Evolutionary conservation across 2,329 filamentous ascomycete species (phyloP), one percentile per base, ranked within the genome.

Genomic region (Exophiala mesophila): DNA sequence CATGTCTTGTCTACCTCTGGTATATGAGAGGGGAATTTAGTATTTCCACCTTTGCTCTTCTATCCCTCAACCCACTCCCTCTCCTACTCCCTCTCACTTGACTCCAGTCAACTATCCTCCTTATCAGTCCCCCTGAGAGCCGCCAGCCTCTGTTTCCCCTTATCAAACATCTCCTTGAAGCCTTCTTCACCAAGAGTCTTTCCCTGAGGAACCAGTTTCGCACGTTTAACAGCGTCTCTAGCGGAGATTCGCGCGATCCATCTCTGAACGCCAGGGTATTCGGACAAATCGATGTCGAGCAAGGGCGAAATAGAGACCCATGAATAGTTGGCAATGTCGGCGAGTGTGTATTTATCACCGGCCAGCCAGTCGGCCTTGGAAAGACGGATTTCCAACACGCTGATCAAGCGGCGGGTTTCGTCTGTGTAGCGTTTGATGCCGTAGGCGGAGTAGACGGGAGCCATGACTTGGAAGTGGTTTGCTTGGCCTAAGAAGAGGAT

Each of bases 401-500:
- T 57, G 50, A 68, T 72, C 3, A 74, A 58, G 3, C 71, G 64
- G 47, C 66, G 69, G 3, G 69, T 71, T 54, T 73, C 71, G 19
- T 68, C 67, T 28, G 66, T 61, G 47, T 71, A 73, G n/a, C 70
- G 61, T 17, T 68, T 59, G 44, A 70, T 70, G 2, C 59, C 68
- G 45, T 70, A 71, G 37, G 63, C 55, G 17, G 70, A 69, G 45
- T 68, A 66, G 9, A 55, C 58, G 1, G 60, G 59, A 2, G 68
- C 67, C 32, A 69, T 69, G 38, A 65, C 62, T 44, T 63, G 63
- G 62, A 71, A 72, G 50, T 71, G 67, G 42, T 70, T 70, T 7
- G 68, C 68, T 59, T 71, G 68, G 20, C 68, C 66, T 65, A 31
- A n/a, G n/a, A n/a, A n/a, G n/a, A n/a, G n/a, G n/a, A n/a, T n/a